Conservation (phyloP, 2,329 filamentous ascomycete genomes). For the Fusarium sp. region DNA sequence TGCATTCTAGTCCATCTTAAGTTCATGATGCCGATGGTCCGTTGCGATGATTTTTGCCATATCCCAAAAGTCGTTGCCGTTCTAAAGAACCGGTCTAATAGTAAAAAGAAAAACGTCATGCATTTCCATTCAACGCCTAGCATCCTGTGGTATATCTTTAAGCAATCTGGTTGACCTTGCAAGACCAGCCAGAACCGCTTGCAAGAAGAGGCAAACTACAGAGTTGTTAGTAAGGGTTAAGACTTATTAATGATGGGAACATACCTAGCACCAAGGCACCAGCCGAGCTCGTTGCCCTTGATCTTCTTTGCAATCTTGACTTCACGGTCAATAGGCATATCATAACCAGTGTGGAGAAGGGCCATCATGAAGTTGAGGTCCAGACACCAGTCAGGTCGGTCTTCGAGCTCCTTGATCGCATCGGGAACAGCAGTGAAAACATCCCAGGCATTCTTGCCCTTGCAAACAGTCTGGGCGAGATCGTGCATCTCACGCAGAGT, state of each 20-base stretch:
- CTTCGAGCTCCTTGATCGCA: conserved; percentile 82
- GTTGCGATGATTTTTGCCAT: conserved; percentile 32
- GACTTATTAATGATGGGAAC: conserved; percentile 43
- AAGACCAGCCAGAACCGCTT: conserved; percentile 88
- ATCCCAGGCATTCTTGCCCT: conserved; percentile 80
- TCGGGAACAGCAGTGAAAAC: conserved; percentile 80
- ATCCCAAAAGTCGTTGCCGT: conserved; percentile 43
- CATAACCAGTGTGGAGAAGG: conserved; percentile 92
- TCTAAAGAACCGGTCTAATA: conserved; percentile 33
- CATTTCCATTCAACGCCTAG: conserved; percentile 43
- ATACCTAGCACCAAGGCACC: conserved; percentile 96
- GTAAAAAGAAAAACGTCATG: conserved; percentile 38
- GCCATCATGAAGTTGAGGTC: conserved; percentile 98
- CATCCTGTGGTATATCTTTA: conserved; percentile 51
- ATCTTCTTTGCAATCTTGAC: conserved; percentile 99
- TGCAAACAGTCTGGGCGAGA: conserved; percentile 85
- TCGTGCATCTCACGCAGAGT: conserved; percentile 91
- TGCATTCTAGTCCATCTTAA: conserved; percentile 30
- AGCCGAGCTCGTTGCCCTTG: conserved; percentile 94
- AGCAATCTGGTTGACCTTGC: conserved; percentile 81
- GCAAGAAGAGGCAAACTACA: conserved; percentile 83
- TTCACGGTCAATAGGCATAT: conserved; percentile 96
- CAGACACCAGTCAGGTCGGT: conserved; percentile 89
- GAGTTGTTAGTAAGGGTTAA: conserved; percentile 27
- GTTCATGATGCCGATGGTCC: conserved; percentile 35